Conservation (phyloP, 352 stramenopile genomes). For the Aphanomyces astaci region DNA sequence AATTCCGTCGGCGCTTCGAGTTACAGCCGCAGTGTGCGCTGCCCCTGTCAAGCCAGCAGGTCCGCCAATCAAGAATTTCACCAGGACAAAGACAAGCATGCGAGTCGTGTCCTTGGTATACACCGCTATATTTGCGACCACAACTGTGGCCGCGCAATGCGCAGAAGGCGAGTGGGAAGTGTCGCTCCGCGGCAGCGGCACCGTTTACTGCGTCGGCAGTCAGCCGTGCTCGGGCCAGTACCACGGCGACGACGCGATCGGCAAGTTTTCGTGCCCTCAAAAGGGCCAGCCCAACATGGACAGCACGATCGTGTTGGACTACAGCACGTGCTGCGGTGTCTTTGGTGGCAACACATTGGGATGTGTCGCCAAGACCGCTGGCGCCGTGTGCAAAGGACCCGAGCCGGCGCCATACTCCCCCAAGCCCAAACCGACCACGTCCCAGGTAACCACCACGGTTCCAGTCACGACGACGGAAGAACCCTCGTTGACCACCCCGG, state of each 20-base stretch:
- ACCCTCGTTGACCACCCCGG: not conserved
- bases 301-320: not conserved
- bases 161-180: slow-evolving; percentile 15
- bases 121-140: not conserved
- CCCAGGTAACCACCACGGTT: not conserved
- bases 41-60: no score
- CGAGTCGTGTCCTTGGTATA: slow-evolving; percentile 8
- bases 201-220: slow-evolving; percentile 16
- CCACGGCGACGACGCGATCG: not conserved
- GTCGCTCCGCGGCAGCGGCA: slow-evolving; percentile 11
- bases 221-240: slow-evolving; percentile 18
- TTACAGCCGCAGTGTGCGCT: slow-evolving; percentile 11
- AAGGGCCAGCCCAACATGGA: slow-evolving; percentile 18
- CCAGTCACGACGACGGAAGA: slow-evolving; percentile 10
- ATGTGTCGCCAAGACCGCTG: not conserved
- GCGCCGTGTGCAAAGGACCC: slow-evolving; percentile 10
- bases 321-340: slow-evolving; percentile 16
- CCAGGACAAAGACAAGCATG: slow-evolving; percentile 2
- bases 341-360: slow-evolving; percentile 12
- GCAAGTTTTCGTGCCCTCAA: slow-evolving; percentile 17
- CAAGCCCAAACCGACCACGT: not conserved
- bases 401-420: not conserved
- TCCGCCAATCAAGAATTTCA: slow-evolving; percentile 16
- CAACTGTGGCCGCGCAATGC: not conserved
- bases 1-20: not conserved